phyloP scores from a whole-genome alignment of 2,329 filamentous ascomycete genomes.

The Colletotrichum sansevieriae region DNA sequence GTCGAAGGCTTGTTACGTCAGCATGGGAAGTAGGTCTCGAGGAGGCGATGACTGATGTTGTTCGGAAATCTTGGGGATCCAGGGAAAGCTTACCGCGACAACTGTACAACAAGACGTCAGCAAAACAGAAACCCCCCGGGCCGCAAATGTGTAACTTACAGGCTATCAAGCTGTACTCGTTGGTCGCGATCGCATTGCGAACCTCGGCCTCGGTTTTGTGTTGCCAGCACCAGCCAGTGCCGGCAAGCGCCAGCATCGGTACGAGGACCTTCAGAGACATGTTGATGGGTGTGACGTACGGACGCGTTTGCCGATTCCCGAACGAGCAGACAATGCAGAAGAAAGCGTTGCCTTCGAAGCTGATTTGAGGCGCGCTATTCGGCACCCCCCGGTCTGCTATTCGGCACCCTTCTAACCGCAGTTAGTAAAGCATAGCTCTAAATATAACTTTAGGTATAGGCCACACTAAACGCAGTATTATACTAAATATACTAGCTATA shows the following conservation, averaged over 20 bases:
- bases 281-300: constrained; percentile 13
- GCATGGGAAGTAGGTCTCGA: constrained; percentile 6
- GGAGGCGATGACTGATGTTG: background rate
- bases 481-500: too few relatives aligned
- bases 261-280: constrained; percentile 35
- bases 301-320: constrained; percentile 5
- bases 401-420: too few relatives aligned
- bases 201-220: constrained; percentile 33
- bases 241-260: constrained; percentile 29
- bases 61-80: background rate
- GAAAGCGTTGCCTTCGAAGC: background rate
- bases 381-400: too few relatives aligned
- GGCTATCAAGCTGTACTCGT: constrained; percentile 48
- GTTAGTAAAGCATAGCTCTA: too few relatives aligned
- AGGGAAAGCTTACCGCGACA: constrained; percentile 28
- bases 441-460: too few relatives aligned
- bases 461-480: too few relatives aligned
- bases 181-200: constrained; percentile 31
- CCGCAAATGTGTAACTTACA: constrained; percentile 46
- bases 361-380: too few relatives aligned
- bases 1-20: constrained; percentile 22
- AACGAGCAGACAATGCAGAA: background rate
- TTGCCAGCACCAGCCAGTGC: constrained; percentile 24
- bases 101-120: constrained; percentile 16
- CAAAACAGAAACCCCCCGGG: background rate